Conservation (phyloP, 2,329 filamentous ascomycete genomes). For the Capronia epimyces region DNA sequence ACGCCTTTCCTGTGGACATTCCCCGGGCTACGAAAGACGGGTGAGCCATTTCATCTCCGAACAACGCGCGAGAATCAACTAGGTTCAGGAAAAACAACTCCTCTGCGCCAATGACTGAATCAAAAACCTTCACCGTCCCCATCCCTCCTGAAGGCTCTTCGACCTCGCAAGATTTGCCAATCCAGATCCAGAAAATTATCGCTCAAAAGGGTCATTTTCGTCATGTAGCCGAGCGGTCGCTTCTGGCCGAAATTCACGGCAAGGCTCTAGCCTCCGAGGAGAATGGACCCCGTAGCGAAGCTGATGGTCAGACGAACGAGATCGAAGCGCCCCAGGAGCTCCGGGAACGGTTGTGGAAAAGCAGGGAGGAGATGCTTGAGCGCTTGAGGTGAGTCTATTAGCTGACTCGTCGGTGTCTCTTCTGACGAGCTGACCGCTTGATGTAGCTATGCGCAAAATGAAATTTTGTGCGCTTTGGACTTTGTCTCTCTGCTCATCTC, state of each 20-base stretch:
- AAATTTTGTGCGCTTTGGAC: conserved; percentile 64
- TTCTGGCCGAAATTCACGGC: conserved; percentile 62
- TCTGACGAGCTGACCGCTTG: neutral
- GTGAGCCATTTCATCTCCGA: no score
- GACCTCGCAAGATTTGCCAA: conserved; percentile 8
- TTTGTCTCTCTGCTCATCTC: conserved; percentile 77
- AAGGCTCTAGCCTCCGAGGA: conserved; percentile 37
- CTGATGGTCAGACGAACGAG: conserved; percentile 31
- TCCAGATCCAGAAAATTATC: conserved; percentile 57
- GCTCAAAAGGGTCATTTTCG: conserved; percentile 75
- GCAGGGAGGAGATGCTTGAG: conserved; percentile 42
- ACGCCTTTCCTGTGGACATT: no score
- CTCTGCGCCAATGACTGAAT: conserved; percentile 12
- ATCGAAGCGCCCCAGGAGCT: conserved; percentile 38
- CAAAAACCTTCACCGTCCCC: conserved; percentile 18
- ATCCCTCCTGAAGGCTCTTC: conserved; percentile 13
- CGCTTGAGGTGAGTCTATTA: conserved; percentile 37
- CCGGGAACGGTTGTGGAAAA: conserved; percentile 40
- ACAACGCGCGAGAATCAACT: neutral
- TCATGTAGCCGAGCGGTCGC: conserved; percentile 65
- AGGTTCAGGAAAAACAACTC: neutral
- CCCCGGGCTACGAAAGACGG: no score
- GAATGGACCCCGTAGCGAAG: conserved; percentile 44
- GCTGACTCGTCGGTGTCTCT: conserved; percentile 7
- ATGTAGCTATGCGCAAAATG: conserved; percentile 41